Evolutionary conservation across 1,284 basidiomycete genomes (phyloP), one percentile per base, ranked within the genome.

Genomic region (Thecaphora thlaspeos): DNA sequence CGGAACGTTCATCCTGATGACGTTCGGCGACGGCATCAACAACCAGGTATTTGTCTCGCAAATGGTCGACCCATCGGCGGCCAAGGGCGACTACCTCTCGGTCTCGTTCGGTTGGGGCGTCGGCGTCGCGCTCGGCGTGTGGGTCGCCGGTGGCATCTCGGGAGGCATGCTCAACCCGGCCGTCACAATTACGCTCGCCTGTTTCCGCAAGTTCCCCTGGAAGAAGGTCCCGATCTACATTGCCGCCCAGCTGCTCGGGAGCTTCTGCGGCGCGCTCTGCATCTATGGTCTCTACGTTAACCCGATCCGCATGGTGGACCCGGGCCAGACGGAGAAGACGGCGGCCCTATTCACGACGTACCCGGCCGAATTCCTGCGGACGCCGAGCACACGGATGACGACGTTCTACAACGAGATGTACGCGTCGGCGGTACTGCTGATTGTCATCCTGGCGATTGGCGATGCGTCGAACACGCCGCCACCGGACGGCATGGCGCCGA

Each of bases 241-340:
- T 46, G 70, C 84, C 41, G 83, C 87, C 0, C 89, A 91, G 78
- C 61, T 88, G 17, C 75, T 90, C 24, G 90, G 89, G 30, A 88
- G 81, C 7, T 72, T 89, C 21, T 80, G 84, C 48, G 89, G 87
- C 22, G 84, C 85, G 23, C 83, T 84, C 1, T 74, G 88, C 38
- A 80, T 88, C 28, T 91, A 90, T 70, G 87, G 82, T 7, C 86
- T 88, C 75, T 91, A 90, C 73, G 84, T 85, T 73, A 85, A 88
- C 73, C 87, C 87, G 19, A 87, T 91, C 70, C 83, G 60, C 11
- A 18, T 71, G 40, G 63, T 68, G 22, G 70, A 73, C 34, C 70
- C 71, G 11, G 26, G 43, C 4, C 59, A 71, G 44, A 73, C 71
- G 32, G 59, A 71, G 38, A 54, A 40, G 5, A 89, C 88, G 0